Evolutionary conservation across 306 rosid species (phyloP).

Genomic region (Mimosa pudica): DNA sequence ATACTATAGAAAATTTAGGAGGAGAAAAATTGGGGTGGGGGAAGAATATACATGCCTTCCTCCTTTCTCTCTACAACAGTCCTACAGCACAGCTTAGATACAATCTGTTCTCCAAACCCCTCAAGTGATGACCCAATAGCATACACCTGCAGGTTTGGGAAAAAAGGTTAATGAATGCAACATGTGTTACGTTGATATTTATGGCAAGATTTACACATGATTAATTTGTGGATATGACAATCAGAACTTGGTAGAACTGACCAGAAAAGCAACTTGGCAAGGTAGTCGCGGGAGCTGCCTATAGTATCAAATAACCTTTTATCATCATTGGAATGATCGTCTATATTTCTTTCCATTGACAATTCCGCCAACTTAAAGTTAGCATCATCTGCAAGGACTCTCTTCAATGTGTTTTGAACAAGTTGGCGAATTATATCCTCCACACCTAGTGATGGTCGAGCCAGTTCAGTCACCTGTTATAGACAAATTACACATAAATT

Average conservation of each 20-base stretch:
- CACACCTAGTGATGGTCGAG: conserved; percentile 82
- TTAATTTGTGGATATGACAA: conserved; percentile 3
- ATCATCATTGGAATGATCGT: conserved; percentile 41
- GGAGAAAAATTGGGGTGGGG: neutral
- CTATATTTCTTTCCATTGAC: conserved; percentile 43
- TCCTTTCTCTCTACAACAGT: conserved; percentile 58
- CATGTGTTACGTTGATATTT: neutral
- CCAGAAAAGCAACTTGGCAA: conserved; percentile 98
- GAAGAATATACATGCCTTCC: conserved; percentile 62
- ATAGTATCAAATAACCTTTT: conserved; percentile 43
- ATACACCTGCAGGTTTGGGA: conserved; percentile 73
- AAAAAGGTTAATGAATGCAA: neutral
- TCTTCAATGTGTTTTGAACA: conserved; percentile 66
- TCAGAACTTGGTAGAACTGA: conserved; percentile 38
- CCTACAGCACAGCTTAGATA: conserved; percentile 93
- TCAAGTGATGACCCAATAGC: conserved; percentile 94
- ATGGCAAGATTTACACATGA: conserved; percentile 10
- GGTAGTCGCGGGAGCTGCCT: conserved; percentile 85
- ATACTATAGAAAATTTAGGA: conserved; percentile 11
- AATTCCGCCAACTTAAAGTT: conserved; percentile 48
- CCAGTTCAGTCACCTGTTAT: conserved; percentile 74
- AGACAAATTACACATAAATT: conserved; percentile 30
- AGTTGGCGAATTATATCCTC: conserved; percentile 89
- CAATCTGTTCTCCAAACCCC: conserved; percentile 96
- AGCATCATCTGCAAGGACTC: conserved; percentile 59